Percentiles rank a stretch among this genome's conserved stretches.
Conservation (phyloP, 2,329 filamentous ascomycete genomes). For the Fusarium nurragi region DNA sequence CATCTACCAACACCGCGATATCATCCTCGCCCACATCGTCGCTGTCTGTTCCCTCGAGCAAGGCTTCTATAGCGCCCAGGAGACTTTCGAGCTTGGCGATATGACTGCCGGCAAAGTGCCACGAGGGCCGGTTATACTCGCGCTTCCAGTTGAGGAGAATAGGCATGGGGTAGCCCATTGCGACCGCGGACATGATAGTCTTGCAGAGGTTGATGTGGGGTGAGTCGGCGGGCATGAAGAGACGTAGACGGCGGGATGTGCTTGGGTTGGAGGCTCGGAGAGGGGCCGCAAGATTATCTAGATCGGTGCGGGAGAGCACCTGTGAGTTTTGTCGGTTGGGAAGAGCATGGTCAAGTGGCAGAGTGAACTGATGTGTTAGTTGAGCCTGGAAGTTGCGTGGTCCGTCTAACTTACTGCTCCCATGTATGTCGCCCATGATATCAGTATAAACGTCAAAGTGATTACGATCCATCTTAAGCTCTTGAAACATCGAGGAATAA, state of each 20-base stretch:
- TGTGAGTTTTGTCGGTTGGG: neutral
- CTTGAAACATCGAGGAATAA: neutral
- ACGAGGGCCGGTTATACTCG: conserved; percentile 50
- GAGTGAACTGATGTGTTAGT: conserved; percentile 27
- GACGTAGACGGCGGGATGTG: conserved; percentile 44
- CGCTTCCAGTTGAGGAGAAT: conserved; percentile 51
- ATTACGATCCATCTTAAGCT: conserved; percentile 8
- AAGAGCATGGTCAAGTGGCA: neutral
- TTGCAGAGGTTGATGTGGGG: conserved; percentile 53
- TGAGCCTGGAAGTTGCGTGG: fast-evolving
- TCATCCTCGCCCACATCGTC: conserved; percentile 44
- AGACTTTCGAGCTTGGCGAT: conserved; percentile 52
- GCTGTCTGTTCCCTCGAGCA: conserved; percentile 35
- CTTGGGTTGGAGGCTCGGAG: neutral
- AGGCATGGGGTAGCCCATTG: conserved; percentile 51
- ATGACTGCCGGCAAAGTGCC: conserved; percentile 52
- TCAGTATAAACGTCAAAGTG: neutral
- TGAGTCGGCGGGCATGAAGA: conserved; percentile 53
- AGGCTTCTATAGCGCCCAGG: conserved; percentile 44
- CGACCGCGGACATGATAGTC: conserved; percentile 51
- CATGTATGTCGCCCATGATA: conserved; percentile 18
- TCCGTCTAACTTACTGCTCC: neutral
- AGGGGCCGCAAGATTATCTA: conserved; percentile 21
- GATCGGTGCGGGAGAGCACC: conserved; percentile 13
- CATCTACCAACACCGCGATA: conserved; percentile 51